These are phyloP conservation scores for Solanum hybrid DNA, from an alignment of 305 asterid species.

Conservation along the genomic window DNA sequence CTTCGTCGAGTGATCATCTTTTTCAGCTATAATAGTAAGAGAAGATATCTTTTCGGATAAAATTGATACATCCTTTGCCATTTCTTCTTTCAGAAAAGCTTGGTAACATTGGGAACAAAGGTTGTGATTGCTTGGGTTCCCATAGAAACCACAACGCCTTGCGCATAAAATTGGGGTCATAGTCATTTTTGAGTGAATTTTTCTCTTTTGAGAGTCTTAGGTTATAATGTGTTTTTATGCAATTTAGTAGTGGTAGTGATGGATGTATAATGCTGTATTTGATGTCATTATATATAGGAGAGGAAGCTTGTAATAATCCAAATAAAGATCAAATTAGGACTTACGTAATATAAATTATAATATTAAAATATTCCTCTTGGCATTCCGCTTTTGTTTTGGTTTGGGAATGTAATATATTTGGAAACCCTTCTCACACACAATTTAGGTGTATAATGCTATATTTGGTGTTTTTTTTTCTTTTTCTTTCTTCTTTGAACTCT, in stretches of 20 bases:
- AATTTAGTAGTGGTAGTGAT: background rate
- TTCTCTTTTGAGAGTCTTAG: background rate
- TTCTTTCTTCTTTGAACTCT: background rate
- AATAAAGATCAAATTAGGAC: background rate
- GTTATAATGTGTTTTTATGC: background rate
- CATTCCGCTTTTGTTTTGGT: background rate
- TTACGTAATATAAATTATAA: background rate
- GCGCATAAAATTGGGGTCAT: background rate
- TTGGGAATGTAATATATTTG: background rate
- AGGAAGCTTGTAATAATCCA: background rate
- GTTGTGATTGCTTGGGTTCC: constrained; percentile 1
- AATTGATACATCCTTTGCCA: background rate
- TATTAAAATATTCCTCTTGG: background rate
- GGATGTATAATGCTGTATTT: background rate
- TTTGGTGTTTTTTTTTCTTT: background rate
- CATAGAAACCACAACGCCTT: constrained; percentile 17
- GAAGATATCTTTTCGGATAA: background rate
- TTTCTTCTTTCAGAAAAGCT: background rate
- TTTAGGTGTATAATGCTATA: background rate
- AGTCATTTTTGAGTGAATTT: background rate
- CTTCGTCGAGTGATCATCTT: background rate
- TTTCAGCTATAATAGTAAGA: background rate
- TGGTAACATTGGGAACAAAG: background rate
- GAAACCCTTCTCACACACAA: background rate
- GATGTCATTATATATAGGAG: background rate